Percentiles rank a stretch among this genome's conserved stretches.
Conservation (phyloP, 1,139 yeast species). For the Pichia sp. region DNA sequence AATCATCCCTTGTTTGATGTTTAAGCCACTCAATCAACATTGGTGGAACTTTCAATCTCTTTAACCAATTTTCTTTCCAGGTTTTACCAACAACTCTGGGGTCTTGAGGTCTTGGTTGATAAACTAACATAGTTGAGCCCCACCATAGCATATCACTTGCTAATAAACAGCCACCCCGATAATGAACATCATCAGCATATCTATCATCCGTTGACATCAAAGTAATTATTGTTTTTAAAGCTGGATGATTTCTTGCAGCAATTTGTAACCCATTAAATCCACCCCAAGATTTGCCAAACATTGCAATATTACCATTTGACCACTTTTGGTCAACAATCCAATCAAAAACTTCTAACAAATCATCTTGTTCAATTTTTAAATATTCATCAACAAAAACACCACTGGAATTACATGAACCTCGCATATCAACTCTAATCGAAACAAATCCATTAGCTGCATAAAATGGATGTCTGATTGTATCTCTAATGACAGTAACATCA, state of each 20-base stretch:
- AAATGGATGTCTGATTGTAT: conserved; percentile 37
- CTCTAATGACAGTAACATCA: conserved; percentile 39
- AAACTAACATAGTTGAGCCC: conserved; percentile 39
- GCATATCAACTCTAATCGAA: conserved; percentile 38
- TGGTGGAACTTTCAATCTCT: conserved; percentile 33
- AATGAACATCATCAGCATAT: conserved; percentile 40
- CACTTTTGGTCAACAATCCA: conserved; percentile 35
- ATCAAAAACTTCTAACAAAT: conserved; percentile 35
- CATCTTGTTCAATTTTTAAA: conserved; percentile 36
- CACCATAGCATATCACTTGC: conserved; percentile 42
- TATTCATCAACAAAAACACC: conserved; percentile 37
- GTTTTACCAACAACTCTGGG: conserved; percentile 33
- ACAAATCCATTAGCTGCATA: conserved; percentile 40
- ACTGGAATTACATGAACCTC: conserved; percentile 38
- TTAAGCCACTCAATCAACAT: conserved; percentile 35
- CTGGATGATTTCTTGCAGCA: conserved; percentile 40
- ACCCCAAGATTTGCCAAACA: conserved; percentile 44
- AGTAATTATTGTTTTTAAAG: conserved; percentile 35
- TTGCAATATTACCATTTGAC: conserved; percentile 39
- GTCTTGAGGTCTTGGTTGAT: conserved; percentile 39
- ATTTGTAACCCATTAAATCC: conserved; percentile 40
- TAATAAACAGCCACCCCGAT: conserved; percentile 37
- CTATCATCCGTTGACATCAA: conserved; percentile 40
- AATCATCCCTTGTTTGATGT: conserved; percentile 37
- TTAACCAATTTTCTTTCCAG: conserved; percentile 36